Percentiles rank a stretch among this genome's conserved stretches.
Conservation (phyloP, 768 basidiomycete genomes). For the Rhizopogon salebrosus region DNA sequence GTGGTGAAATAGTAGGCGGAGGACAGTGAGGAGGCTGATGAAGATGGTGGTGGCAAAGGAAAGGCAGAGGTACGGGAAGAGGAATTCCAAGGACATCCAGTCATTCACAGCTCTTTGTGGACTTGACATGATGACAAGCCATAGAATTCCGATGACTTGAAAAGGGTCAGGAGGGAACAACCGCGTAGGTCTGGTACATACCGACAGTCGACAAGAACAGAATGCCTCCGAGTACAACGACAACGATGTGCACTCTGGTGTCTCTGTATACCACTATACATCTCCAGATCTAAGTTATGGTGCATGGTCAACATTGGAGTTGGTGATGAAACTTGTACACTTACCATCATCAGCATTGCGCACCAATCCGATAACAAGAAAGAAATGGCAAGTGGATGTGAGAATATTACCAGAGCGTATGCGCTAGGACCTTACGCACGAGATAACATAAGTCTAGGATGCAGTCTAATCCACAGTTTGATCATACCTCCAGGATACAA, state of each 20-base stretch:
- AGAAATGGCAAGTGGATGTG: slow-evolving; percentile 21
- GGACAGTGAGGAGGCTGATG: slow-evolving; percentile 25
- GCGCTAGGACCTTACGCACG: slow-evolving; percentile 16
- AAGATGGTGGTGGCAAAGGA: slow-evolving; percentile 29
- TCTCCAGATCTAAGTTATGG: slow-evolving; percentile 25
- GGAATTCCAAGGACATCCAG: slow-evolving; percentile 29
- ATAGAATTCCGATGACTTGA: slow-evolving; percentile 24
- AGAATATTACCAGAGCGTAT: slow-evolving; percentile 20
- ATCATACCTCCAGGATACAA: slow-evolving; percentile 27
- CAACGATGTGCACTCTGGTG: slow-evolving; percentile 13
- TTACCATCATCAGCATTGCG: slow-evolving; percentile 26
- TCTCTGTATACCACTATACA: slow-evolving; percentile 28
- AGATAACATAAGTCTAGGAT: neutral
- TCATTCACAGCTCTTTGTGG: slow-evolving; percentile 13
- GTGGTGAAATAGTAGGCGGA: slow-evolving; percentile 27
- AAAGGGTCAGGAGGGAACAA: neutral
- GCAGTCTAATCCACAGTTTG: too few relatives aligned
- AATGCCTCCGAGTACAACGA: slow-evolving; percentile 12
- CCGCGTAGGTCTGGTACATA: slow-evolving; percentile 1
- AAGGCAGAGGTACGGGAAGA: slow-evolving; percentile 28
- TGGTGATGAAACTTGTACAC: neutral
- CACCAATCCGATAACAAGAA: slow-evolving; percentile 28
- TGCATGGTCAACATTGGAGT: neutral
- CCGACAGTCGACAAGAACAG: slow-evolving; percentile 22
- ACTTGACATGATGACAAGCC: slow-evolving; percentile 22